Evolutionary conservation across 1,284 basidiomycete genomes (phyloP).

Genomic region (Phellopilus nigrolimitatus): DNA sequence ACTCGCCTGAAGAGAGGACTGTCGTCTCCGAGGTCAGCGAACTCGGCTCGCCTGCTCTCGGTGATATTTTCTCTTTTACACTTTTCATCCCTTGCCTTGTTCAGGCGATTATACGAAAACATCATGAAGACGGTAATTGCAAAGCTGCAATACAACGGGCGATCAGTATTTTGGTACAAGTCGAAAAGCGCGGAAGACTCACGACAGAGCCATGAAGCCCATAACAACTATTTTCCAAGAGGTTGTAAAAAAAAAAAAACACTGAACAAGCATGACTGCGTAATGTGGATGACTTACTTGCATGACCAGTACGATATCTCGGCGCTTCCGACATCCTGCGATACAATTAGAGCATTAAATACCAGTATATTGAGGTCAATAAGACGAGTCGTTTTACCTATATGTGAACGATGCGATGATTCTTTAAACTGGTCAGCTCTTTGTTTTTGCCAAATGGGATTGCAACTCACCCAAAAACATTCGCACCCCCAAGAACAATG

Average conservation of each 20-base stretch:
- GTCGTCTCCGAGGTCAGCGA: slow-evolving; percentile 40
- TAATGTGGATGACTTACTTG: slow-evolving; percentile 21
- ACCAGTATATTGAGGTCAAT: no score
- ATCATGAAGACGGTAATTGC: slow-evolving; percentile 29
- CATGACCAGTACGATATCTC: slow-evolving; percentile 6
- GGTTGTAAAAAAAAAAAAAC: slow-evolving; percentile 48
- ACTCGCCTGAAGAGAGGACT: slow-evolving; percentile 45
- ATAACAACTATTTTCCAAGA: no score
- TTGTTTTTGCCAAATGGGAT: background rate
- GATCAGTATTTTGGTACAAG: background rate
- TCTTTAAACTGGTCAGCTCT: background rate
- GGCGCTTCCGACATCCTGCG: slow-evolving; percentile 1
- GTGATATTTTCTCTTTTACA: slow-evolving; percentile 38
- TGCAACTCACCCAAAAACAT: slow-evolving; percentile 4
- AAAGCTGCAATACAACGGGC: no score
- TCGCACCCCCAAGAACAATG: slow-evolving; percentile 2
- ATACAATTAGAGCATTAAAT: background rate
- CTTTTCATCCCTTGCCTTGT: slow-evolving; percentile 37
- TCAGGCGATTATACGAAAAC: slow-evolving; percentile 37
- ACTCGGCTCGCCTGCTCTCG: slow-evolving; percentile 32
- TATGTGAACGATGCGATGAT: slow-evolving; percentile 7
- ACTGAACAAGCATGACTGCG: slow-evolving; percentile 43
- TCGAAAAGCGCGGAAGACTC: slow-evolving; percentile 14
- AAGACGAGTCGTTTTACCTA: background rate
- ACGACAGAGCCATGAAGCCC: slow-evolving; percentile 41